phyloP scores from a whole-genome alignment of 441 rosid species.

The Populus hybrid region DNA sequence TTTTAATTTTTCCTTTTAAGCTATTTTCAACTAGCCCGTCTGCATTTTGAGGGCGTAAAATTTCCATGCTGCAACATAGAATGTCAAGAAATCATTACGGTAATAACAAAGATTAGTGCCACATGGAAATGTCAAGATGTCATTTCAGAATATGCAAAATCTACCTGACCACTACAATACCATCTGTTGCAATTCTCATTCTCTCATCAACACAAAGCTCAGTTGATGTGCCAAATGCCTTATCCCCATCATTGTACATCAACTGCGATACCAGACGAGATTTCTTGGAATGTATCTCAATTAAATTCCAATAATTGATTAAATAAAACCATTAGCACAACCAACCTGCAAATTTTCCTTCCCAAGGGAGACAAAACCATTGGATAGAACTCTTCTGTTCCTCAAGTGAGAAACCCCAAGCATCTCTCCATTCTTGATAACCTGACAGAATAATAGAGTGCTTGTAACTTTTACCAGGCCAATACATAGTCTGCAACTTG shows the following conservation, averaged over 20 bases:
- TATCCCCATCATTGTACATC: slow-evolving; percentile 98
- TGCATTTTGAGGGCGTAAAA: slow-evolving; percentile 60
- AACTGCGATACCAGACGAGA: slow-evolving; percentile 50
- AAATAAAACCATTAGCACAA: slow-evolving; percentile 19
- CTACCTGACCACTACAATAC: slow-evolving; percentile 91
- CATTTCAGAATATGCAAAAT: slow-evolving; percentile 9
- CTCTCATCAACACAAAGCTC: slow-evolving; percentile 95
- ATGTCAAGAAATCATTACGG: slow-evolving; percentile 19
- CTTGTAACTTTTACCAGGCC: not conserved
- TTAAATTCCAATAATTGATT: slow-evolving; percentile 9
- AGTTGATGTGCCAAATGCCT: slow-evolving; percentile 90
- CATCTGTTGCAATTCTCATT: slow-evolving; percentile 88
- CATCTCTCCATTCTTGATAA: slow-evolving; percentile 98
- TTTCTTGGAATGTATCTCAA: slow-evolving; percentile 20
- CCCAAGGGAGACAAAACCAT: slow-evolving; percentile 89
- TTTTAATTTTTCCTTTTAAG: slow-evolving; percentile 86
- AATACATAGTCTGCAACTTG: not conserved
- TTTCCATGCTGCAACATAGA: slow-evolving; percentile 73
- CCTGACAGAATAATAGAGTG: slow-evolving; percentile 46
- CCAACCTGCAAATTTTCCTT: slow-evolving; percentile 91
- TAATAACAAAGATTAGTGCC: not conserved
- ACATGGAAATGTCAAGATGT: not conserved
- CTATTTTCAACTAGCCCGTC: slow-evolving; percentile 42
- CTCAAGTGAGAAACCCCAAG: slow-evolving; percentile 97
- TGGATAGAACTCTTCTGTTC: slow-evolving; percentile 89